phyloP scores from a whole-genome alignment of 257 asterid genomes.

The Parsonsia alboflavescens region DNA sequence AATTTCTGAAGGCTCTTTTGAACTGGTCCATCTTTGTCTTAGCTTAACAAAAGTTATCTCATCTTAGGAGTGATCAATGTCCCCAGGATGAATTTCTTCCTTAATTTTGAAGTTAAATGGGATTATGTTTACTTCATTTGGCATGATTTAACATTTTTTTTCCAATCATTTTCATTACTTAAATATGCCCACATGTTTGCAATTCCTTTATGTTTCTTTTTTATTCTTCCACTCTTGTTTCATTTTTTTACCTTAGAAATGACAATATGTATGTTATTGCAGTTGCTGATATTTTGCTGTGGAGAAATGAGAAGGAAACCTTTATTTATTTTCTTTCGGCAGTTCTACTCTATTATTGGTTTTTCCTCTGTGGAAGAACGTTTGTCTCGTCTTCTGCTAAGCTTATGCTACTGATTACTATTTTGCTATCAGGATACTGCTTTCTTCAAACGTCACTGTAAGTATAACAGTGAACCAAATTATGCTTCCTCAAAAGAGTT shows the following conservation, averaged over 20 bases:
- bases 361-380: constrained; percentile 70
- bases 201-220: neutral
- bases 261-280: constrained; percentile 37
- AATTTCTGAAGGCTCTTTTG: neutral
- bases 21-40: neutral
- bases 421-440: constrained; percentile 53
- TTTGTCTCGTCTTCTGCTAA: constrained; percentile 66
- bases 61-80: neutral
- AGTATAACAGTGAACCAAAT: constrained; percentile 24
- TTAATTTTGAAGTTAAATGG: neutral
- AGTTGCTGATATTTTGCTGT: constrained; percentile 89
- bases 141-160: neutral
- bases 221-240: neutral
- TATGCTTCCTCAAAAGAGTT: neutral
- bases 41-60: neutral
- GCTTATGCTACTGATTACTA: constrained; percentile 56
- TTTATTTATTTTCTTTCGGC: constrained; percentile 54
- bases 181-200: neutral
- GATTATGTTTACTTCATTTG: neutral
- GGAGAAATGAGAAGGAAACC: constrained; percentile 89
- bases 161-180: constrained; percentile 1
- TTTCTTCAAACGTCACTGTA: constrained; percentile 59
- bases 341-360: constrained; percentile 67
- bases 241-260: constrained; percentile 8
- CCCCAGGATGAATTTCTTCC: neutral